Base-by-base conservation (phyloP, 2,329 filamentous ascomycete species). In the Cadophora gregata region DNA sequence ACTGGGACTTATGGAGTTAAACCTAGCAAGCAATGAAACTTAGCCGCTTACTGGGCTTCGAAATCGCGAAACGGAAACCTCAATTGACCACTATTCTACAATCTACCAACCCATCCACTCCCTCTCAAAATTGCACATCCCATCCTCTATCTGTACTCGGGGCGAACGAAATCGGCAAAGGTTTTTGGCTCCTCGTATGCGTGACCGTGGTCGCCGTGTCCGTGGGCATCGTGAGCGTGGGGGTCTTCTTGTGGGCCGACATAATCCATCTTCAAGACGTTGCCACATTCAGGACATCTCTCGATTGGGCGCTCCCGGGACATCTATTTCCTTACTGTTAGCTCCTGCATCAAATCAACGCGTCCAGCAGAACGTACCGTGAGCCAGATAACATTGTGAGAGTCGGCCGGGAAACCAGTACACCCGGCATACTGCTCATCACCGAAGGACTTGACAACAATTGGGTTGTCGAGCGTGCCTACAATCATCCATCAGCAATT, bases 221-320 rank as follows among this genome's bases (percentile, higher is more conserved):
- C 78, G 75, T 79, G 71, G 47, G 74, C 75, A 72, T 79, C 76
- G 76, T 87, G 83, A 67, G 77, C 78, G 78, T 88, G 85, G 70
- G 80, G 82, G 74, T 83, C 81, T 79, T 92, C 91, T 78, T 89
- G 80, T 61, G 93, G 89, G 69, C 96, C 96, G 73, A 97, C 83
- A 82, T 97, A 99, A 80, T 97, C 91, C 92, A 98, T 96, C 90
- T 97, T 96, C 86, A 97, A 94, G 74, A 96, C 93, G 80, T 89
- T 93, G 75, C 96, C 96, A 83, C 96, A 99, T 86, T 99, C 96
- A 78, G 89, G 89, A 89, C 96, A 99, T 81, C 96, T 93, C 85
- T 96, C 93, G 75, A 97, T 82, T 66, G 96, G 96, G 79, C 96
- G 93, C 67, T 96, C 90, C 78, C 92, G 92, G 79, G 92, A 91